A percentile compares a stretch with the other conserved stretches of the same genome.
Evolutionary conservation across 495 filamentous ascomycete species (phyloP).

Genomic region (Trichoderma erinaceum): DNA sequence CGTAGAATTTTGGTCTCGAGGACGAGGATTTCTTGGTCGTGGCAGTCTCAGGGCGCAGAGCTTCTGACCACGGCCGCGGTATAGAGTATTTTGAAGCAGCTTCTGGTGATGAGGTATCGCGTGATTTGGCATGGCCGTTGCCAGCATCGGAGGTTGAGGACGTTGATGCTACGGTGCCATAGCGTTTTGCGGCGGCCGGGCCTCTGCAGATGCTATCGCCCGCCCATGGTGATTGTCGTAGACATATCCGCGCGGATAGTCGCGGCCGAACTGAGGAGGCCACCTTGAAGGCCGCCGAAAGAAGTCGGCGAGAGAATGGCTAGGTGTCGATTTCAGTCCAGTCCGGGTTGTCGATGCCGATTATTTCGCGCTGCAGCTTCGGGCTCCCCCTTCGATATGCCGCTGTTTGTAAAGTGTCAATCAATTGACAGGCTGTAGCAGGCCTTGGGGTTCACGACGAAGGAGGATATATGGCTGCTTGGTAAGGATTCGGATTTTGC

Average conservation of each 20-base stretch:
- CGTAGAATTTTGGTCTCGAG: constrained; percentile 7
- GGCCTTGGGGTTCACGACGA: no score
- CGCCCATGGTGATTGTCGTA: constrained; percentile 38
- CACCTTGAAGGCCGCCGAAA: constrained; percentile 22
- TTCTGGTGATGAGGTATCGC: neutral
- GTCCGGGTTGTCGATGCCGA: no score
- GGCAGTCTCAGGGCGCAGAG: neutral
- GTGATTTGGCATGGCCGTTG: constrained; percentile 2
- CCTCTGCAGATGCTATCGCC: constrained; percentile 43
- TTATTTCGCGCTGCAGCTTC: no score
- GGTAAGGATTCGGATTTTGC: no score
- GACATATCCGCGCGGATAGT: constrained; percentile 47
- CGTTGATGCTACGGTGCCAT: constrained; percentile 13
- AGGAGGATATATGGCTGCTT: no score
- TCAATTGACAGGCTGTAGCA: no score
- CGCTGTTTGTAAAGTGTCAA: neutral
- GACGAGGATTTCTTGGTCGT: neutral
- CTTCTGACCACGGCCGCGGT: neutral
- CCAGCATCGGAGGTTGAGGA: constrained; percentile 20
- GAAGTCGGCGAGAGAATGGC: neutral
- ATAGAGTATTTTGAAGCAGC: neutral
- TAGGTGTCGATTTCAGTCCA: neutral
- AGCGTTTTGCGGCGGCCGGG: constrained; percentile 43
- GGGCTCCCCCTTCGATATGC: neutral
- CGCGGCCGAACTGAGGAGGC: constrained; percentile 41